Base-by-base conservation (phyloP, 1,139 yeast genomes). In the Lizanozyma gosingica region DNA sequence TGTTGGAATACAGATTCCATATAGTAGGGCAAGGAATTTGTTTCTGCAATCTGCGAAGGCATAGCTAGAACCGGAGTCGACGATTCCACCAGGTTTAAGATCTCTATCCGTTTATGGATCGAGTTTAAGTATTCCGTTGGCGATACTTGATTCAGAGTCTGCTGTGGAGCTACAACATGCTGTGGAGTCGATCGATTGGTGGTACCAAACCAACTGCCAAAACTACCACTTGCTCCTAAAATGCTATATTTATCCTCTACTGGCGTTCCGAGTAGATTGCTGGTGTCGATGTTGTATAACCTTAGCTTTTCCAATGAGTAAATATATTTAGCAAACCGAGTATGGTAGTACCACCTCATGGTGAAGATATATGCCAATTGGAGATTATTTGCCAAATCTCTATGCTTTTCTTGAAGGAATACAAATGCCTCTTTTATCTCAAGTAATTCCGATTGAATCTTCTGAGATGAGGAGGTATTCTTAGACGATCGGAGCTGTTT, bases 281-380 rank as follows among this genome's bases (percentile, higher is more conserved):
- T 65, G 43, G 63, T 67, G 50, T 79, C 88, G 18, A 78, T 72
- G 29, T 63, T 62, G 42, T 72, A 71, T 17, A 76, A 51, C 40
- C 70, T 75, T 43, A 84, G 60, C 46, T 79, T 78, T 45, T 86
- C 85, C 43, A 92, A 63, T 1, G 95, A 81, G 48, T 83, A 76
- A 40, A 83, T 63, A 59, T 90, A 92, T 49, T 92, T 79, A 17
- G 83, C 80, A 55, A 92, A 90, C 49, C 84, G 76, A 41, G 83
- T 73, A 44, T 73, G 71, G 56, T 92, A 92, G 62, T 92, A 92
- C 98, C 98, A 92, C 52, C 76, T 71, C 87, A 90, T 88, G 2
- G 97, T 90, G 53, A 78, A 81, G 11, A 81, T 65, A 56, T 92
- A 92, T 0, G 97, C 97, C 50, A 76, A 73, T 44, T 79, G 73